Base-by-base conservation (phyloP, 1,284 basidiomycete genomes). In the Leccinum pachyderme region DNA sequence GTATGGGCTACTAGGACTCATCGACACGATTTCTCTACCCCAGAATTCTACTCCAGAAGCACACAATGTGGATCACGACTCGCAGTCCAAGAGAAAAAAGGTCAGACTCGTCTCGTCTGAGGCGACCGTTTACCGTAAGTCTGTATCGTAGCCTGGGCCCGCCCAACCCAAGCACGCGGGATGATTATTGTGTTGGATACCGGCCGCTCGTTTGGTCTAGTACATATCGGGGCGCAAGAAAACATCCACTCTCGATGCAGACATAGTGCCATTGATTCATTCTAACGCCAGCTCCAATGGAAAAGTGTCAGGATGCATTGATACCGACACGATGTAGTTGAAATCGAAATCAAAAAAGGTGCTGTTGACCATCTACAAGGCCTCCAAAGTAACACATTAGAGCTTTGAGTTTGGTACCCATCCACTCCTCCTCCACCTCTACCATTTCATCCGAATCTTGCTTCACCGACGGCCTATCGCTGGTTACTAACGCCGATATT, bases 401-500 rank as follows among this genome's bases (percentile, higher is more conserved):
- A 1, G 89, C 90, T 64, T 94, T 95, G 49, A 95, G 73, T 71
- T 93, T 94, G 15, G 73, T 75, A 2, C 88, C 86, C 87, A 91
- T 92, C 89, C 91, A 94, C 66, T 91, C 89, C 67, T 95, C 92
- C 66, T 95, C 92, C 9, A 95, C 79, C 65, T 94, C 92, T 2
- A 94, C 77, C 64, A 69, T 75, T 68, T 89, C 83, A 45, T 47
- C 47, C 6, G 51, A 53, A 27, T 67, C 63, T 41, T 39, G 59
- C 0, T 56, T 56, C 29, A 56, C 44, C 0, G 61, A 52, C 39
- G 47, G 22, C 13, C 13, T 33, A 1, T 12, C n/a, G 39, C 29
- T 37, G 22, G 25, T 52, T 33, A 83, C 56, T 24, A 97, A 72
- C 0, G 67, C 70, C 0, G 86, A 81, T 32, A 98, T 77, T 65